Evolutionary conservation across 257 asterid genomes (phyloP).

Genomic region (Rauvolfia tetraphylla): DNA sequence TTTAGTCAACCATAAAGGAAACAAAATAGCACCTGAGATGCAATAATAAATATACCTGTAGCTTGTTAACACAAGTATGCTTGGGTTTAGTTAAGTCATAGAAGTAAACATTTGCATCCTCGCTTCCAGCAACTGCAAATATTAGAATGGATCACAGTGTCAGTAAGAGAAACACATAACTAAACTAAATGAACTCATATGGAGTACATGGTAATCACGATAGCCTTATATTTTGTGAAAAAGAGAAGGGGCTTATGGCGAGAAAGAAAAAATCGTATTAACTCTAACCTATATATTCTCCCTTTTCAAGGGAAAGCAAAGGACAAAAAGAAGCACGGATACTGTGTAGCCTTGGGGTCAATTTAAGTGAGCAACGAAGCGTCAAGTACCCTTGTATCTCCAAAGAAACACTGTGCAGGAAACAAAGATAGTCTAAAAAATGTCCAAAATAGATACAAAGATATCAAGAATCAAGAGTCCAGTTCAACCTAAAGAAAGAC

Average conservation of each 20-base stretch:
- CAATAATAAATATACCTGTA: constrained; percentile 54
- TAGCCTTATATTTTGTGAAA: neutral
- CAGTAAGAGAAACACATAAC: constrained; percentile 20
- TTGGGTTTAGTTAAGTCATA: constrained; percentile 85
- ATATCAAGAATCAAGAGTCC: neutral
- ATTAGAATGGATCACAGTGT: constrained; percentile 15
- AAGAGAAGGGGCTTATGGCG: neutral
- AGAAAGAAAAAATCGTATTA: neutral
- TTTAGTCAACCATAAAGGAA: neutral
- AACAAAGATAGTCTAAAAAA: constrained; percentile 17
- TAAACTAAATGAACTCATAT: neutral
- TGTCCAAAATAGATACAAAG: constrained; percentile 12
- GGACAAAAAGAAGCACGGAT: constrained; percentile 98
- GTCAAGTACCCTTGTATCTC: constrained; percentile 91
- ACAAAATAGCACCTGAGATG: neutral
- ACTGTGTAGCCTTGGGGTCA: constrained; percentile 78
- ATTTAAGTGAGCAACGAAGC: constrained; percentile 76
- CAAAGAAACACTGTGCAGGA: constrained; percentile 59
- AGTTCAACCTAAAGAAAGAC: constrained; percentile 83
- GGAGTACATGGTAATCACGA: neutral
- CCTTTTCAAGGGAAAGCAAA: constrained; percentile 96
- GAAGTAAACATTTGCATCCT: constrained; percentile 91
- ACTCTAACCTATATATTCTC: constrained; percentile 80
- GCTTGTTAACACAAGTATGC: constrained; percentile 92
- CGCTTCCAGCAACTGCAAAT: constrained; percentile 92